Conservation (phyloP, 177 flowering plant species). For the Vitis hybrid region DNA sequence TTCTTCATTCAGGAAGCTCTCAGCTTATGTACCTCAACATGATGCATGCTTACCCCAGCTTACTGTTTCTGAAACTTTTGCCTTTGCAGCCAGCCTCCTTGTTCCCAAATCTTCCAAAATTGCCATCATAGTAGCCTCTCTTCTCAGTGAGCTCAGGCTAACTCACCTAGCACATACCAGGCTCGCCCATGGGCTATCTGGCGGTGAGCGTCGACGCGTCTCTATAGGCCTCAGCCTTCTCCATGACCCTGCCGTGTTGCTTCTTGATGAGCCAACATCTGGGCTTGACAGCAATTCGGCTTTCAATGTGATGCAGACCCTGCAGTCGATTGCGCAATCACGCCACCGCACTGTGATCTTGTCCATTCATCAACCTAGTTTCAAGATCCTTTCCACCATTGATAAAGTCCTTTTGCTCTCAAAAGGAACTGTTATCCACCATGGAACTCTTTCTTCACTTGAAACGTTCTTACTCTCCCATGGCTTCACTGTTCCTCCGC, state of each 20-base stretch:
- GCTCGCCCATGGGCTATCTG: constrained; percentile 62
- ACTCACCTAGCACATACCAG: constrained; percentile 57
- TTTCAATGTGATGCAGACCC: constrained; percentile 65
- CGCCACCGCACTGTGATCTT: constrained; percentile 65
- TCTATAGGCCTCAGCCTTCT: constrained; percentile 86
- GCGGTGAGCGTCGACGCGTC: constrained; percentile 83
- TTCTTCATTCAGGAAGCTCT: constrained; percentile 66
- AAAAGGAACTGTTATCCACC: constrained; percentile 76
- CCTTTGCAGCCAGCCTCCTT: constrained; percentile 72
- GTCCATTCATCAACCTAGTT: constrained; percentile 95
- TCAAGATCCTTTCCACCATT: constrained; percentile 70
- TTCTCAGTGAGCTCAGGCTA: constrained; percentile 67
- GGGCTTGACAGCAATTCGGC: constrained; percentile 89
- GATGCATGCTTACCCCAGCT: constrained; percentile 77
- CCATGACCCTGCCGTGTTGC: constrained; percentile 74
- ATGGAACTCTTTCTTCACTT: constrained; percentile 65
- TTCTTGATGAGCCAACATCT: constrained; percentile 92
- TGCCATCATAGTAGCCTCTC: constrained; percentile 34
- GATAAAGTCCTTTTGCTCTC: constrained; percentile 64
- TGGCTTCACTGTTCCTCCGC: constrained; percentile 81
- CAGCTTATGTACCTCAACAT: constrained; percentile 90
- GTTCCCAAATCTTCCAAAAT: constrained; percentile 37
- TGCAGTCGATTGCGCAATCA: constrained; percentile 46
- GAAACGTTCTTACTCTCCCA: constrained; percentile 44
- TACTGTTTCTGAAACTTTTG: constrained; percentile 80